phyloP scores from a whole-genome alignment of 345 rosid genomes.

The Eucalyptus viminalis region DNA sequence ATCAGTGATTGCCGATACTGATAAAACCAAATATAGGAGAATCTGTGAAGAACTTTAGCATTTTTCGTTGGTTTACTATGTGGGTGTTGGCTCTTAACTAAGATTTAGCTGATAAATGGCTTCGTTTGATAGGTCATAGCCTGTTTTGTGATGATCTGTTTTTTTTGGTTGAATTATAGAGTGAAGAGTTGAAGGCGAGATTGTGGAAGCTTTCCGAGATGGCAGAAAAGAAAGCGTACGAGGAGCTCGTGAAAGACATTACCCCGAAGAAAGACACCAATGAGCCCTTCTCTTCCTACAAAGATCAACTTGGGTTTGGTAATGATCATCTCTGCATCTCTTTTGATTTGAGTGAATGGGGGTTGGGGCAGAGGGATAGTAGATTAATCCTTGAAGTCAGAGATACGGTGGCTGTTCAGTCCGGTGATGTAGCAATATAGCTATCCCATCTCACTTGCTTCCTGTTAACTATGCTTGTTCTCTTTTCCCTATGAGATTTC shows the following conservation, averaged over 20 bases:
- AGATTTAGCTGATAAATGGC: neutral
- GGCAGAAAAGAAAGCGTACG: conserved; percentile 74
- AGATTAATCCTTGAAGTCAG: neutral
- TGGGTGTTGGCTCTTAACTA: neutral
- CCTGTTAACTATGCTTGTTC: neutral
- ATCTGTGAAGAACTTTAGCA: neutral
- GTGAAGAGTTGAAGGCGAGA: conserved; percentile 67
- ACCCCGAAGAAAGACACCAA: conserved; percentile 32
- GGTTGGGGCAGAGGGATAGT: neutral
- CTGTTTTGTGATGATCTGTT: neutral
- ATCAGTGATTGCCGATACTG: neutral
- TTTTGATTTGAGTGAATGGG: neutral
- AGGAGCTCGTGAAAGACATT: conserved; percentile 87
- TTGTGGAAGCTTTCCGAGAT: conserved; percentile 53
- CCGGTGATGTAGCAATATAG: neutral
- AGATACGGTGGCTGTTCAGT: neutral
- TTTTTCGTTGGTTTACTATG: neutral
- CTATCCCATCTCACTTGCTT: neutral
- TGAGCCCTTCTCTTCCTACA: conserved; percentile 94
- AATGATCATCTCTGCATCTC: neutral
- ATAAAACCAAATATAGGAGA: neutral
- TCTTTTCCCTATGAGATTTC: neutral
- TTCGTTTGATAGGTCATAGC: neutral
- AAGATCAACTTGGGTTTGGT: conserved; percentile 98
- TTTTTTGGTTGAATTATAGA: conserved; percentile 16